Evolutionary conservation across 225 moss, liverwort and hornwort species (phyloP).

Genomic region (Neckera pumila): DNA sequence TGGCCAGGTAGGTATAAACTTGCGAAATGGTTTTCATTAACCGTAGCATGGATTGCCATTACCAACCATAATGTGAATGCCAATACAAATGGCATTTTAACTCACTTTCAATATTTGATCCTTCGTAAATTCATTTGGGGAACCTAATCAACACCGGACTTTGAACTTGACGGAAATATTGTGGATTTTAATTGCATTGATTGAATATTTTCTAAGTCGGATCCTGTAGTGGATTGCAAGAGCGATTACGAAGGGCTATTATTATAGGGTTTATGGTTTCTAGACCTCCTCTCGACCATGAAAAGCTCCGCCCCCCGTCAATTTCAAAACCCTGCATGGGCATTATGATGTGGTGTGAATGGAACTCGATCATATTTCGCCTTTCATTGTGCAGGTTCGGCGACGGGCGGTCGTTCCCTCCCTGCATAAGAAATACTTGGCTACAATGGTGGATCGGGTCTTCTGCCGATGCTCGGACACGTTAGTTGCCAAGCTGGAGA

Average conservation of each 20-base stretch:
- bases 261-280: neutral
- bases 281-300: neutral
- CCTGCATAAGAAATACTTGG: constrained; percentile 69
- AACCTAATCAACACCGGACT: neutral
- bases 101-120: neutral
- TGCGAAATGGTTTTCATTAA: neutral
- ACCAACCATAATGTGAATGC: neutral
- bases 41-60: neutral
- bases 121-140: neutral
- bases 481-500: constrained; percentile 54
- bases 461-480: constrained; percentile 89
- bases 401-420: constrained; percentile 87
- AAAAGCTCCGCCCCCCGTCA: neutral
- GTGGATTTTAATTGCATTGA: neutral
- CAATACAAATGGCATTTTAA: neutral
- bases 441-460: constrained; percentile 91
- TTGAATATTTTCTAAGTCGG: neutral
- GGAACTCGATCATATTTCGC: neutral
- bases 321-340: neutral
- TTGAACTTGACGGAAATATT: neutral
- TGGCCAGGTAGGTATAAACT: neutral
- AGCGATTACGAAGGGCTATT: neutral
- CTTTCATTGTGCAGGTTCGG: constrained; percentile 40
- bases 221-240: neutral
- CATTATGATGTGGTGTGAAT: neutral